Conservation (phyloP, 768 basidiomycete species). For the Macrolepiota albuminosa region DNA sequence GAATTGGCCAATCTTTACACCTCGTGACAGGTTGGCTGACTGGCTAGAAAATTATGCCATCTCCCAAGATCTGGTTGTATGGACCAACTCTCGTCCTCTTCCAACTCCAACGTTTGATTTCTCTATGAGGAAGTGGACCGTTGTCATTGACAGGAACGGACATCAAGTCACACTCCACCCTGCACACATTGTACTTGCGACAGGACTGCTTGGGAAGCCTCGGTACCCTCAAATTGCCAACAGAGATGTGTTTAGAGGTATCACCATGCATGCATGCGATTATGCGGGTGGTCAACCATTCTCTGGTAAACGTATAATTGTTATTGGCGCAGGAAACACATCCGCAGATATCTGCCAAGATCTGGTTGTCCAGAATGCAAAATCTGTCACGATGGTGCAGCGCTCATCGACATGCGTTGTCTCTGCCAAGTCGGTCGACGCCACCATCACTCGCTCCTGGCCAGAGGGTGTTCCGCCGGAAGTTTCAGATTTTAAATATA, state of each 20-base stretch:
- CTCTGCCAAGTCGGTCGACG: conserved; percentile 2
- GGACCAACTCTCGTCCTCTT: conserved; percentile 31
- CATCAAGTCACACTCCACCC: conserved; percentile 26
- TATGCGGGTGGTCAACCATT: conserved; percentile 25
- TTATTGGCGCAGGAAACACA: conserved; percentile 38
- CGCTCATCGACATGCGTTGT: conserved; percentile 34
- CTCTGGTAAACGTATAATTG: conserved; percentile 30
- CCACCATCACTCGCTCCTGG: conserved; percentile 11
- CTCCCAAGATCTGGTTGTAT: conserved; percentile 38
- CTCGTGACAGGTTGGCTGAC: conserved; percentile 37
- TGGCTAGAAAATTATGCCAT: conserved; percentile 39
- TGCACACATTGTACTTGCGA: conserved; percentile 34
- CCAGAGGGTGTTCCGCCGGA: conserved; percentile 18
- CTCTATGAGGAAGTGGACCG: conserved; percentile 27
- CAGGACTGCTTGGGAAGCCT: conserved; percentile 31
- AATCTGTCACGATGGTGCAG: conserved; percentile 36
- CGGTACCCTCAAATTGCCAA: conserved; percentile 23
- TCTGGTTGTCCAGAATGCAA: conserved; percentile 25
- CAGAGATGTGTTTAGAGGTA: conserved; percentile 25
- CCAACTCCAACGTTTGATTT: conserved; percentile 30
- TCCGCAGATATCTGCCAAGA: conserved; percentile 36
- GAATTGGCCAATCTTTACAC: conserved; percentile 37
- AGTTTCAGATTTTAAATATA: conserved; percentile 21
- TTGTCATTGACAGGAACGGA: conserved; percentile 27
- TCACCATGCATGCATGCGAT: conserved; percentile 25